Evolutionary conservation across 2,329 filamentous ascomycete genomes (phyloP), one percentile per base, ranked within the genome.

Genomic region (Westerdykella sp.): DNA sequence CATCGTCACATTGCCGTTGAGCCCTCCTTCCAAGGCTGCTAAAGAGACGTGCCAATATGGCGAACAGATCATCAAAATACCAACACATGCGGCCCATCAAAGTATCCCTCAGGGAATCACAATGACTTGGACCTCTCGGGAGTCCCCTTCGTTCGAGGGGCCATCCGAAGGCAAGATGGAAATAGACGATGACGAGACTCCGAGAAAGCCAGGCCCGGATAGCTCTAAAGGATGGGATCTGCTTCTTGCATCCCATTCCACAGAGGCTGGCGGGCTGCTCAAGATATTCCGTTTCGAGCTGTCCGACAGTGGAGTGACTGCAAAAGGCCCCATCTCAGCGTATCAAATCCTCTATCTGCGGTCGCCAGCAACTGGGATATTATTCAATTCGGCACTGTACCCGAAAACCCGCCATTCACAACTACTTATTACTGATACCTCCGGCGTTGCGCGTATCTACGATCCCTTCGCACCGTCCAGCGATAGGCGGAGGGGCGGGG

Each of bases 361-460:
- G 12, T 69, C 71, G 6, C 73, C 75, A 12, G 72, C 76, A 21
- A 69, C 70, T 41, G 72, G 66, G 5, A 67, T 81, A 36, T 58
- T 68, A 1, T 81, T 81, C 66, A 80, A 74, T 45, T 70, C 75
- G 12, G 73, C 74, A 6, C 60, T 70, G 32, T 75, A 73, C 50
- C 75, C 77, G 4, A 73, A 74, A 18, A 59, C 65, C 21, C 71
- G 75, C 11, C 76, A 80, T 57, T 72, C 75, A 0, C 73, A 74
- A 36, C 59, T 83, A 10, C 67, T 83, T 7, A 65, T 83, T 6
- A 69, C 73, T 1, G 77, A 81, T 43, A 59, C 69, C 1, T 70
- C 67, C n/a, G 78, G 79, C 5, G 71, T 68, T 34, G 75, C 79
- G 22, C 77, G 79, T 41, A 67, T 83, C 12, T 80, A 78, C 53